These are phyloP conservation scores for Aspergillus glaucus DNA, from an alignment of 2,329 filamentous ascomycete genomes.

Conservation along the genomic window DNA sequence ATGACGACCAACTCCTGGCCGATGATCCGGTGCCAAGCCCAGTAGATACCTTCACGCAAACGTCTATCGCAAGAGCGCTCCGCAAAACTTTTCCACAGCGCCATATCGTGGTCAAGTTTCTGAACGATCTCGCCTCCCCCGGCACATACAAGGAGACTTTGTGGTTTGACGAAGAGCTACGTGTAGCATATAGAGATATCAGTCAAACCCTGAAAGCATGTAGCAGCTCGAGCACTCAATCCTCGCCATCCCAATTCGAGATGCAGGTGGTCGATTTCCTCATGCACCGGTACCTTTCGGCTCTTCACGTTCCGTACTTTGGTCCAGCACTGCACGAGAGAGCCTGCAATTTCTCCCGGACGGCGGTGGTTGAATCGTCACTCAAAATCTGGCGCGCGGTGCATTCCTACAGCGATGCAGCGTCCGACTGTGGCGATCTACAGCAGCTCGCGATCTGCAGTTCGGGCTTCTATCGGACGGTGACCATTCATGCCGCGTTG, in stretches of 20 bases:
- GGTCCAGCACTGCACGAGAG: constrained; percentile 13
- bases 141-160: constrained; percentile 19
- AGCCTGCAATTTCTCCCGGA: constrained; percentile 44
- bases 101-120: constrained; percentile 25
- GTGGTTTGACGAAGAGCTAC: constrained; percentile 38
- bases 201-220: constrained; percentile 19
- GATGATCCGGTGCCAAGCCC: constrained; percentile 22
- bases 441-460: constrained; percentile 34
- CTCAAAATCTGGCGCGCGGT: constrained; percentile 43
- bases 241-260: constrained; percentile 12
- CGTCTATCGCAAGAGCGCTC: constrained; percentile 31
- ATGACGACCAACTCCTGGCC: constrained; percentile 34
- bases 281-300: constrained; percentile 20
- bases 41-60: constrained; percentile 25
- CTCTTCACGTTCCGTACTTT: constrained; percentile 27
- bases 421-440: constrained; percentile 25
- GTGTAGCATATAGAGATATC: constrained; percentile 39
- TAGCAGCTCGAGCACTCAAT: constrained; percentile 1
- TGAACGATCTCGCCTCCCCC: constrained; percentile 20
- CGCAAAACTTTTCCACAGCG: constrained; percentile 32
- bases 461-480: constrained; percentile 22
- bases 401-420: constrained; percentile 20
- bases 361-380: constrained; percentile 43
- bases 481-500: constrained; percentile 13
- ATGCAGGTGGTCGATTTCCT: constrained; percentile 19